Percentiles rank a stretch among this genome's conserved stretches.
Evolutionary conservation across 768 basidiomycete species (phyloP).

Genomic region (Daedalea quercina): DNA sequence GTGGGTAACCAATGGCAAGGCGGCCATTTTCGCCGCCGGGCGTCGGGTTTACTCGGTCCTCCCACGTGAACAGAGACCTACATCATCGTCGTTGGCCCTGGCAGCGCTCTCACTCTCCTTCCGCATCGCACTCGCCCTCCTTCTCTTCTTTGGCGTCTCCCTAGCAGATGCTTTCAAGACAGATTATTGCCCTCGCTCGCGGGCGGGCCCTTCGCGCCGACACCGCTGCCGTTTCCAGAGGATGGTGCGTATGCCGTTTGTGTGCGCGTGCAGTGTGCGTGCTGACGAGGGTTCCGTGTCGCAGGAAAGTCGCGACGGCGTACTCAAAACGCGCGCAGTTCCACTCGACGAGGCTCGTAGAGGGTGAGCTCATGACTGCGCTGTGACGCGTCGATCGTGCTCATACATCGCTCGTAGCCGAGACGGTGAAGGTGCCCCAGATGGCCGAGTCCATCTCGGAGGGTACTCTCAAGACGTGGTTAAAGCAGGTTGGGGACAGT

Average conservation of each 20-base stretch:
- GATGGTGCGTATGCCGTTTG: slow-evolving; percentile 34
- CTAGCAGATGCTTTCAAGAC: slow-evolving; percentile 60
- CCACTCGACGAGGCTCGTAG: slow-evolving; percentile 61
- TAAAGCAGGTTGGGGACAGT: slow-evolving; percentile 86
- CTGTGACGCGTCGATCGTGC: slow-evolving; percentile 3
- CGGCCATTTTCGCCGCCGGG: neutral
- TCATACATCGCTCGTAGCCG: slow-evolving; percentile 37
- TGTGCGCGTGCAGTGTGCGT: slow-evolving; percentile 5
- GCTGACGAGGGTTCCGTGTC: slow-evolving; percentile 12
- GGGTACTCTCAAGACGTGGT: slow-evolving; percentile 92
- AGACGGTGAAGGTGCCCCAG: slow-evolving; percentile 91
- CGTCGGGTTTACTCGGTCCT: slow-evolving; percentile 1
- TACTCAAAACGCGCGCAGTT: slow-evolving; percentile 53
- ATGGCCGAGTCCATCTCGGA: slow-evolving; percentile 99
- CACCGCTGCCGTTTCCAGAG: slow-evolving; percentile 33
- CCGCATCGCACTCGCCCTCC: neutral
- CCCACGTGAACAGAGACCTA: neutral
- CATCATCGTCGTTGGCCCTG: neutral
- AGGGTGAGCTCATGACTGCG: slow-evolving; percentile 37
- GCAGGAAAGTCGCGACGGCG: slow-evolving; percentile 40
- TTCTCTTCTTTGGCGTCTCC: neutral
- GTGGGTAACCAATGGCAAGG: neutral
- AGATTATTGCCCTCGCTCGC: slow-evolving; percentile 57
- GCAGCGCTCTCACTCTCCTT: neutral
- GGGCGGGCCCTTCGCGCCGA: slow-evolving; percentile 42